A percentile compares a stretch with the other conserved stretches of the same genome.
Evolutionary conservation across 306 rosid species (phyloP).

Genomic region (Glycyrrhiza uralensis): DNA sequence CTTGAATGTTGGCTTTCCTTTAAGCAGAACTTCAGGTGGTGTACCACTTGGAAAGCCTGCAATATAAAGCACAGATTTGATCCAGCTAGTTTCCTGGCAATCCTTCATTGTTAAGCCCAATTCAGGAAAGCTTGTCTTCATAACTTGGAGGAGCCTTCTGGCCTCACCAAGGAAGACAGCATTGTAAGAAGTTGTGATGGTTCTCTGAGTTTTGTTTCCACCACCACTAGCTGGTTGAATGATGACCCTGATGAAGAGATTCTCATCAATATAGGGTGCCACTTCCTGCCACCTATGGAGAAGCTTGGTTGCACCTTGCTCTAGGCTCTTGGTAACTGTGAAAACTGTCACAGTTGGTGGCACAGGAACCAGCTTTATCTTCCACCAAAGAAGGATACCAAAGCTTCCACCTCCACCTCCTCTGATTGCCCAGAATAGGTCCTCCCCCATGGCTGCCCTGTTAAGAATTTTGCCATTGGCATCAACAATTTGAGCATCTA

Average conservation of each 20-base stretch:
- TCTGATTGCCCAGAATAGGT: constrained; percentile 66
- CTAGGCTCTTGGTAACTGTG: constrained; percentile 30
- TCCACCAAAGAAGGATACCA: constrained; percentile 58
- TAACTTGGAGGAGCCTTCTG: constrained; percentile 26
- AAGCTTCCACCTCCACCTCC: constrained; percentile 76
- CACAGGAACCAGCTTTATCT: constrained; percentile 56
- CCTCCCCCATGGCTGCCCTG: constrained; percentile 64
- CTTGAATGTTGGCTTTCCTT: constrained; percentile 35
- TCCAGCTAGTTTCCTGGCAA: constrained; percentile 59
- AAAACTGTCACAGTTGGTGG: constrained; percentile 63
- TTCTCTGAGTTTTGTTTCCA: constrained; percentile 30
- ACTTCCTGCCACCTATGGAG: constrained; percentile 57
- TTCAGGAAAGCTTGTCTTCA: constrained; percentile 53
- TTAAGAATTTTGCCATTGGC: constrained; percentile 53
- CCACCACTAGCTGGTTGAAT: constrained; percentile 24
- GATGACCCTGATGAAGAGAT: constrained; percentile 47
- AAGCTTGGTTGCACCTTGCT: constrained; percentile 44
- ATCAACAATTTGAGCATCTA: constrained; percentile 54
- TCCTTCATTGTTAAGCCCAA: constrained; percentile 45
- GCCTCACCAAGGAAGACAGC: constrained; percentile 54
- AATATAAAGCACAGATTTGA: constrained; percentile 51
- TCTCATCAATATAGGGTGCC: constrained; percentile 43
- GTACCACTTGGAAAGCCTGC: constrained; percentile 34
- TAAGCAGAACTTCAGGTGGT: constrained; percentile 37
- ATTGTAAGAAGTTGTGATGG: constrained; percentile 24